Base-by-base conservation (phyloP, 2,329 filamentous ascomycete genomes). In the Trichoderma sp. region DNA sequence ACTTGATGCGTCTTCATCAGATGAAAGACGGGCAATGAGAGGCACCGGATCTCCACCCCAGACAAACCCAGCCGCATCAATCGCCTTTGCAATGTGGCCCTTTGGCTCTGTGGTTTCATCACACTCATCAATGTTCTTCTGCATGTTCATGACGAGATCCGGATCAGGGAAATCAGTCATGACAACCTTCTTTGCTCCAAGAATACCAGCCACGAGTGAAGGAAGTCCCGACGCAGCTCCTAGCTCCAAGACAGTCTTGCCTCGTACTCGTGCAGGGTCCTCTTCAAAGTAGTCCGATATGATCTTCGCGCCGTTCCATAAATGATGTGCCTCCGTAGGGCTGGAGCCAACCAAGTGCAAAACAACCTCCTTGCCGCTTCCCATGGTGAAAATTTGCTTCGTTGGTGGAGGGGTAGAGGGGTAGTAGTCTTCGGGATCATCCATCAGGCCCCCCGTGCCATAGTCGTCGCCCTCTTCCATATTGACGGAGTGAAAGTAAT, bases 301-400 rank as follows among this genome's bases (percentile, higher is more conserved):
- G 51, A 93, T 89, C 74, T 93, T 91, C 73, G 92, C 91, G 73
- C 93, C 95, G 81, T 98, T 97, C 95, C 95, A 98, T 34, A 98
- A 87, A 75, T 93, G 88, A 81, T 98, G 93, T 18, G 93, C 95
- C 89, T 97, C 97, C 15, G 97, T 88, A 28, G 94, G 93, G 84
- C 93, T 95, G 81, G 93, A 91, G 73, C 95, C 95, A 58, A 97
- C 93, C 83, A 98, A 89, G 77, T 93, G 89, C 74, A 97, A 87
- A 65, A 85, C 89, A 75, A 97, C 83, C 32, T 84, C 84, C 74
- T 89, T 80, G 73, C 92, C 93, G 43, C 88, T 89, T 71, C 88
- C 83, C 79, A 95, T 88, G 26, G 86, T 88, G 84, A 97, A 92
- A 57, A 89, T 87, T 74, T 92, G 90, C 73, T 88, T 90, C 3